Evolutionary conservation across 1,139 yeast genomes (phyloP).

Genomic region (Fermentozyma sake): DNA sequence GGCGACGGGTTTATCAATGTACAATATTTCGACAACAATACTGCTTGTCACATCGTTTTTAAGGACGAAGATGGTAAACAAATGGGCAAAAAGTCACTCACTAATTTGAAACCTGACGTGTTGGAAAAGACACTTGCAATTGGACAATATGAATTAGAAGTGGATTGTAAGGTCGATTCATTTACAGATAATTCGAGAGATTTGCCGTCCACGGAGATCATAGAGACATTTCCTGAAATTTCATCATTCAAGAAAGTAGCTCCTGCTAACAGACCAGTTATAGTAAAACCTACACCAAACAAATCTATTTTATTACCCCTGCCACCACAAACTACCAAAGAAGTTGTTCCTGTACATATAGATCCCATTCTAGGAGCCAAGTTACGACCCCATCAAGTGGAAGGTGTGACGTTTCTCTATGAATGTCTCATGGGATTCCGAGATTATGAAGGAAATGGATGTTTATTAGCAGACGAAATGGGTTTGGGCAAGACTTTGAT

Average conservation of each 20-base stretch:
- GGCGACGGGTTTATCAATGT: slow-evolving; percentile 68
- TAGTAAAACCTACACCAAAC: slow-evolving; percentile 3
- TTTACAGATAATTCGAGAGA: background rate
- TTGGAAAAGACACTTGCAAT: slow-evolving; percentile 14
- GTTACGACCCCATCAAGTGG: slow-evolving; percentile 79
- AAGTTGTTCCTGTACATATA: slow-evolving; percentile 29
- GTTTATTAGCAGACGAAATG: slow-evolving; percentile 93
- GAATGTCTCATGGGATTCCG: slow-evolving; percentile 72
- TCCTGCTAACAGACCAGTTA: slow-evolving; percentile 1
- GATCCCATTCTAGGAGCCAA: slow-evolving; percentile 58
- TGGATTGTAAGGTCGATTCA: slow-evolving; percentile 17
- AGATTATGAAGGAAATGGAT: slow-evolving; percentile 57
- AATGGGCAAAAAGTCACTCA: slow-evolving; percentile 8
- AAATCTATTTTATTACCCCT: background rate
- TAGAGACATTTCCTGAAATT: slow-evolving; percentile 11
- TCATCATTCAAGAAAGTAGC: slow-evolving; percentile 2
- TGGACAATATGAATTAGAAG: slow-evolving; percentile 26
- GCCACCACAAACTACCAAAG: background rate
- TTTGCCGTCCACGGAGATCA: slow-evolving; percentile 30
- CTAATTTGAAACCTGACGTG: slow-evolving; percentile 6
- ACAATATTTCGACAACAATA: slow-evolving; percentile 2
- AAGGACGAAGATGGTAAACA: slow-evolving; percentile 11
- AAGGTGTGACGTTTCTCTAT: slow-evolving; percentile 77
- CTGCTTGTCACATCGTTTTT: slow-evolving; percentile 5
- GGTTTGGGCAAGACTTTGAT: slow-evolving; percentile 92